A percentile compares a stretch with the other conserved stretches of the same genome.
phyloP scores from a whole-genome alignment of 2,329 filamentous ascomycete species.

The Albifimbria verrucaria region DNA sequence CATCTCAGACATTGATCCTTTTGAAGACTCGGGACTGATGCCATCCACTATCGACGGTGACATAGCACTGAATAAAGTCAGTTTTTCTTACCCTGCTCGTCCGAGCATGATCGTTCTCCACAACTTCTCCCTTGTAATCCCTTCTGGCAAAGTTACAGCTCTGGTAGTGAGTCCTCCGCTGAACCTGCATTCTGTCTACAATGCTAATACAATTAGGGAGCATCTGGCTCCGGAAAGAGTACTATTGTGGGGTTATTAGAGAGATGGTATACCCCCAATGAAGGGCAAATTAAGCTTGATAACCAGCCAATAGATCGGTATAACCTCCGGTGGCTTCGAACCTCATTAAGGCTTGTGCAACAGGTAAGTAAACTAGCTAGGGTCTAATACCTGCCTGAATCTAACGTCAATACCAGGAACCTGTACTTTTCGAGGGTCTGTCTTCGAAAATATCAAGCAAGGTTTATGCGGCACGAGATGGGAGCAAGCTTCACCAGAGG shows the following conservation, averaged over 20 bases:
- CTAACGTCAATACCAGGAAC: conserved; percentile 29
- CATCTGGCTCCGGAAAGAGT: conserved; percentile 32
- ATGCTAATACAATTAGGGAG: conserved; percentile 13
- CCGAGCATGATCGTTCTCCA: conserved; percentile 36
- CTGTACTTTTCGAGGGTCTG: conserved; percentile 37
- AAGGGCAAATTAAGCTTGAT: conserved; percentile 28
- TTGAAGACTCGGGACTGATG: conserved; percentile 22
- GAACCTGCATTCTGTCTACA: too few relatives aligned
- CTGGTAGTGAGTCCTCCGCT: conserved; percentile 26
- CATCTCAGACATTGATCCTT: conserved; percentile 28
- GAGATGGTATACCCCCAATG: conserved; percentile 29
- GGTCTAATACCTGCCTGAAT: not conserved
- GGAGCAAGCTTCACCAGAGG: conserved; percentile 30
- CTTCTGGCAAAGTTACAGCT: conserved; percentile 39
- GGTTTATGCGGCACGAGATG: conserved; percentile 39
- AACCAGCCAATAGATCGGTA: conserved; percentile 22
- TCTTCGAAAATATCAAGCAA: conserved; percentile 45
- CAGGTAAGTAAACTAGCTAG: conserved; percentile 10
- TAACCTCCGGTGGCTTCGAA: conserved; percentile 32
- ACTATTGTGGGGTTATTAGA: conserved; percentile 33
- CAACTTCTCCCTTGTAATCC: conserved; percentile 35
- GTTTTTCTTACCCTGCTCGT: conserved; percentile 39
- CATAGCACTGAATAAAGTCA: conserved; percentile 32
- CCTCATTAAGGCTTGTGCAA: conserved; percentile 30
- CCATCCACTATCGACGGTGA: conserved; percentile 18